Evolutionary conservation across 352 stramenopile species (phyloP).

Genomic region (Pythium oligandrum): DNA sequence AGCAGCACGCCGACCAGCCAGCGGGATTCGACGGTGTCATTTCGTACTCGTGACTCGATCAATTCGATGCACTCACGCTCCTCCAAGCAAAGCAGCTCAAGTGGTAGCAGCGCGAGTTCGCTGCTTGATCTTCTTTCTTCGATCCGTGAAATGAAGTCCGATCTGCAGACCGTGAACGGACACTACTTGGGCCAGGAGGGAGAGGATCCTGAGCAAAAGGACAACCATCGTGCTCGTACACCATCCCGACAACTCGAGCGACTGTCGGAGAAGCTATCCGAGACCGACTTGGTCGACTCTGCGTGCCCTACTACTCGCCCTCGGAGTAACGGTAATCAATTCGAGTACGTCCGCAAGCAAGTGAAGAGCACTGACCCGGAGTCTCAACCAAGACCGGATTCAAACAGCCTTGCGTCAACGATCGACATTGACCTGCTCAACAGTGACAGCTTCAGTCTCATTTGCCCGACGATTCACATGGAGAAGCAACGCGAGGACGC

Average conservation of each 20-base stretch:
- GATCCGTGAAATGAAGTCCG: conserved; percentile 51
- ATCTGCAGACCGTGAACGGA: conserved; percentile 27
- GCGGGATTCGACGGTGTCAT: too few relatives aligned
- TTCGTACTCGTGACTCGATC: too few relatives aligned
- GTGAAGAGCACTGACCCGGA: too few relatives aligned
- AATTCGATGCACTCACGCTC: too few relatives aligned
- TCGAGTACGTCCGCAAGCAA: too few relatives aligned
- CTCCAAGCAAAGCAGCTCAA: conserved; percentile 9
- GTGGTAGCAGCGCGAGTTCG: conserved; percentile 15
- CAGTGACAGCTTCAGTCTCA: conserved; percentile 21
- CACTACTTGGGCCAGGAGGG: background rate
- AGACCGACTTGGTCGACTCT: too few relatives aligned
- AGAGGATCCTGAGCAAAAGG: conserved; percentile 5
- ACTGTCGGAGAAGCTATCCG: conserved; percentile 6
- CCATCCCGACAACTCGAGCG: conserved; percentile 15
- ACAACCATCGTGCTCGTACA: conserved; percentile 10
- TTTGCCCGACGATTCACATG: too few relatives aligned
- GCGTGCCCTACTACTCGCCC: too few relatives aligned
- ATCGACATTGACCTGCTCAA: conserved; percentile 48
- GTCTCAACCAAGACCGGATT: background rate
- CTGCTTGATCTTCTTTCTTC: conserved; percentile 36
- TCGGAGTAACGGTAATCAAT: too few relatives aligned
- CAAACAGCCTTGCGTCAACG: conserved; percentile 11
- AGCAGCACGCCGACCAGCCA: background rate
- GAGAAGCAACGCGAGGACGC: too few relatives aligned